Evolutionary conservation across 2,329 filamentous ascomycete genomes (phyloP).

Genomic region (Fusarium sp.): DNA sequence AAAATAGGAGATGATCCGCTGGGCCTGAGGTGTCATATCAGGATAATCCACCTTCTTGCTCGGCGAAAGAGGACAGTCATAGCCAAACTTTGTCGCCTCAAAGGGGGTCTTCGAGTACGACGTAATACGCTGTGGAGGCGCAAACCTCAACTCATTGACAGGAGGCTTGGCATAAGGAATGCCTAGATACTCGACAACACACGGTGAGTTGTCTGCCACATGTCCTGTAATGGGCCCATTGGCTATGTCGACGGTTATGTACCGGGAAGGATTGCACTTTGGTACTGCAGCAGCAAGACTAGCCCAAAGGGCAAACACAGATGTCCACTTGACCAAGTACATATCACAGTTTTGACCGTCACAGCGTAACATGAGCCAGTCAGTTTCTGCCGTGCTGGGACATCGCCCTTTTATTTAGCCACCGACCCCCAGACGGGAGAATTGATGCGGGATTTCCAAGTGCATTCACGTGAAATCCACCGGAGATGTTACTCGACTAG

Average conservation of each 20-base stretch:
- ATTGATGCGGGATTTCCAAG: too few relatives aligned
- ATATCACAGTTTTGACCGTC: constrained; percentile 5
- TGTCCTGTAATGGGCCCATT: constrained; percentile 55
- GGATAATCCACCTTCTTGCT: constrained; percentile 41
- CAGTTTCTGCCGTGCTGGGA: too few relatives aligned
- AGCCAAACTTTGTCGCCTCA: constrained; percentile 30
- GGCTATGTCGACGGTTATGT: constrained; percentile 49
- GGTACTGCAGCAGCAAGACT: constrained; percentile 20
- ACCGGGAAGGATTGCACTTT: constrained; percentile 30
- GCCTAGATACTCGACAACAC: constrained; percentile 56
- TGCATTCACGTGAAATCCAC: too few relatives aligned
- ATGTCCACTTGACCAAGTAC: constrained; percentile 11
- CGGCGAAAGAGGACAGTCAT: constrained; percentile 37
- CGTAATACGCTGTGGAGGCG: constrained; percentile 50
- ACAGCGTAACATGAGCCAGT: too few relatives aligned
- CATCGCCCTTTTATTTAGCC: too few relatives aligned
- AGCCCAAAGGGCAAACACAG: constrained; percentile 18
- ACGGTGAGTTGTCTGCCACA: constrained; percentile 44
- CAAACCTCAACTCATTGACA: constrained; percentile 55
- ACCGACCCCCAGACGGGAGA: too few relatives aligned
- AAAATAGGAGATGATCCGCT: constrained; percentile 41
- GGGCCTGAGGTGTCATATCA: constrained; percentile 37
- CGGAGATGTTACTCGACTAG: too few relatives aligned
- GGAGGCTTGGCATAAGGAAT: constrained; percentile 59
- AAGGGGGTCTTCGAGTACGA: constrained; percentile 16